Percentiles rank a stretch among this genome's conserved stretches.
phyloP scores from a whole-genome alignment of 2,329 filamentous ascomycete genomes.

The Colletotrichum musae region DNA sequence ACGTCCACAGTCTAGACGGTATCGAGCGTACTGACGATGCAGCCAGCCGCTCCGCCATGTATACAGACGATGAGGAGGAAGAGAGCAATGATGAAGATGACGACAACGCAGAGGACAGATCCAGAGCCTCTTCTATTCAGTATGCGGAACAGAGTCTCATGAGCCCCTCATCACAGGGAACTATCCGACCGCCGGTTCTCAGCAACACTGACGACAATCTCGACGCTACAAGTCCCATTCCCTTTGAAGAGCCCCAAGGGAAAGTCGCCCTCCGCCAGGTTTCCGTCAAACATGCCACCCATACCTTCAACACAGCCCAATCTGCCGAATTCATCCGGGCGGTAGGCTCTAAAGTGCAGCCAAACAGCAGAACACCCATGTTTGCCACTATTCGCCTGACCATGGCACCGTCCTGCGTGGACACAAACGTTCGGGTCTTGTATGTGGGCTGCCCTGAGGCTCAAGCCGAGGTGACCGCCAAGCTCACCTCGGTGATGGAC shows the following conservation, averaged over 20 bases:
- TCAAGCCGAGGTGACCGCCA: conserved; percentile 59
- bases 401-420: conserved; percentile 62
- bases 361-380: conserved; percentile 52
- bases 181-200: conserved; percentile 26
- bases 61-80: conserved; percentile 32
- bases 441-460: conserved; percentile 61
- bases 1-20: conserved; percentile 66
- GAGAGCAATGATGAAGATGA: conserved; percentile 19
- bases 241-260: conserved; percentile 59
- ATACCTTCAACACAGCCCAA: conserved; percentile 58
- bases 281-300: conserved; percentile 62
- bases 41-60: conserved; percentile 34
- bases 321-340: conserved; percentile 51
- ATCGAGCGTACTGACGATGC: conserved; percentile 62
- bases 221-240: conserved; percentile 54
- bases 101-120: conserved; percentile 44
- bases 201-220: conserved; percentile 43
- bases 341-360: conserved; percentile 48
- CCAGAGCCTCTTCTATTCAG: conserved; percentile 57
- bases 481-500: conserved; percentile 62
- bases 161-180: conserved; percentile 53
- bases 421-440: conserved; percentile 61
- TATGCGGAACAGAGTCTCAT: conserved; percentile 65
- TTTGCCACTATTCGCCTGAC: conserved; percentile 62
- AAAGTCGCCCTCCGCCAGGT: conserved; percentile 53